Percentiles rank a stretch among this genome's conserved stretches.
Conservation (phyloP, 192 early-diverging fungal genomes). For the Umbelopsis vinacea region DNA sequence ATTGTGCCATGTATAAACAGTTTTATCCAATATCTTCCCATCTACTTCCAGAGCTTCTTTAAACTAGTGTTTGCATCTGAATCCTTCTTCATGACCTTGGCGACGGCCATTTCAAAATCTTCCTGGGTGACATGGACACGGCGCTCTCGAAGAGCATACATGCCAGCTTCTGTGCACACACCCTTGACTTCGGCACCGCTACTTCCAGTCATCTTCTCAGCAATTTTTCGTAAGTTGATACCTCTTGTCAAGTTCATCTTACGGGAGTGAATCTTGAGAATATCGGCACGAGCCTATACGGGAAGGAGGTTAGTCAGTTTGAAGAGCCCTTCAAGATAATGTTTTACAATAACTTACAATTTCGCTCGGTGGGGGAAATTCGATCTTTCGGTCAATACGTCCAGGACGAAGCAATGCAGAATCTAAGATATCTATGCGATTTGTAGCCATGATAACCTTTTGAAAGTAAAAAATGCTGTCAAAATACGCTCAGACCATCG, state of each 20-base stretch:
- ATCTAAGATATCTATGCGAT: constrained; percentile 90
- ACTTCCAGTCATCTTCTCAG: constrained; percentile 82
- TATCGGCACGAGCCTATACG: constrained; percentile 74
- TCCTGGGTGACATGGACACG: constrained; percentile 99
- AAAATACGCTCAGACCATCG: background rate
- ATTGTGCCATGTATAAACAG: constrained; percentile 21
- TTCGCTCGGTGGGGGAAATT: constrained; percentile 89
- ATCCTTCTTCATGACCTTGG: constrained; percentile 99
- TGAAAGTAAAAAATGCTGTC: background rate
- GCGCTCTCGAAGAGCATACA: constrained; percentile 92
- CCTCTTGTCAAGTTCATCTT: constrained; percentile 92
- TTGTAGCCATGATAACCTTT: constrained; percentile 85
- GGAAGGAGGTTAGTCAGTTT: background rate
- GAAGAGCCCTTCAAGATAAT: background rate
- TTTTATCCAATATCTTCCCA: constrained; percentile 7
- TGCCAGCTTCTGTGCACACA: constrained; percentile 88
- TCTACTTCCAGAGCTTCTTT: constrained; percentile 97
- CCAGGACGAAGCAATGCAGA: constrained; percentile 86
- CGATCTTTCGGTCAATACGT: constrained; percentile 91
- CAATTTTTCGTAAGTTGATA: constrained; percentile 89
- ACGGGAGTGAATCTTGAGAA: constrained; percentile 90
- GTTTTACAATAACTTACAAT: constrained; percentile 41
- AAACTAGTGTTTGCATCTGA: constrained; percentile 95
- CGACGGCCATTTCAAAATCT: constrained; percentile 99
- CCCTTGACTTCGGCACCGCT: constrained; percentile 91